A percentile compares a stretch with the other conserved stretches of the same genome.
phyloP scores from a whole-genome alignment of 371 early-diverging fungal genomes.

The Blakeslea trispora region DNA sequence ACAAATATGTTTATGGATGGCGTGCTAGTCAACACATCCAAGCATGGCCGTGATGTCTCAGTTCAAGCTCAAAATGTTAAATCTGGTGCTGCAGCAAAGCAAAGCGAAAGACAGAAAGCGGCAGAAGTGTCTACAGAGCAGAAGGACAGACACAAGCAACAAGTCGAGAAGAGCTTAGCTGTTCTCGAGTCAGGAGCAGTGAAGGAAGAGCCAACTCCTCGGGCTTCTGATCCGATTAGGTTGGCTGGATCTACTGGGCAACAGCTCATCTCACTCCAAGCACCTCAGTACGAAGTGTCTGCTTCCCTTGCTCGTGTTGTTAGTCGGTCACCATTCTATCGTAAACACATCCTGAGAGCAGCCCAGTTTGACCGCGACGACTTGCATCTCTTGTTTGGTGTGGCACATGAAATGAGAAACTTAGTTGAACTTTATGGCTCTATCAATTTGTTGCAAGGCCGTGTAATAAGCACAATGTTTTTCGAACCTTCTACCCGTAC shows the following conservation, averaged over 20 bases:
- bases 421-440: conserved; percentile 87
- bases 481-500: conserved; percentile 97
- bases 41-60: conserved; percentile 58
- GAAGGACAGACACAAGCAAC: conserved; percentile 10
- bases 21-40: conserved; percentile 40
- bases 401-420: conserved; percentile 97
- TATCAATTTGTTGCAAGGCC: conserved; percentile 83
- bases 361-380: conserved; percentile 90
- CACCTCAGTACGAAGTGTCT: conserved; percentile 53
- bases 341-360: conserved; percentile 87
- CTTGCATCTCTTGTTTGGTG: conserved; percentile 91
- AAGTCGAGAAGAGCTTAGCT: conserved; percentile 1
- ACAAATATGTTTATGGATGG: conserved; percentile 87
- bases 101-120: conserved; percentile 17
- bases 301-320: conserved; percentile 68
- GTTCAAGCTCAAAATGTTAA: conserved; percentile 45
- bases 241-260: conserved; percentile 43
- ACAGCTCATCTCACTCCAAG: conserved; percentile 36
- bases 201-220: conserved; percentile 17
- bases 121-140: conserved; percentile 15
- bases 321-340: conserved; percentile 87
- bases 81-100: conserved; percentile 11
- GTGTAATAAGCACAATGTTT: conserved; percentile 93
- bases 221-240: conserved; percentile 25
- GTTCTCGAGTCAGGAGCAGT: conserved; percentile 10